Evolutionary conservation across 805 yeast species (phyloP), one percentile per base, ranked within the genome.

Genomic region (Metschnikowia bowlesiae): DNA sequence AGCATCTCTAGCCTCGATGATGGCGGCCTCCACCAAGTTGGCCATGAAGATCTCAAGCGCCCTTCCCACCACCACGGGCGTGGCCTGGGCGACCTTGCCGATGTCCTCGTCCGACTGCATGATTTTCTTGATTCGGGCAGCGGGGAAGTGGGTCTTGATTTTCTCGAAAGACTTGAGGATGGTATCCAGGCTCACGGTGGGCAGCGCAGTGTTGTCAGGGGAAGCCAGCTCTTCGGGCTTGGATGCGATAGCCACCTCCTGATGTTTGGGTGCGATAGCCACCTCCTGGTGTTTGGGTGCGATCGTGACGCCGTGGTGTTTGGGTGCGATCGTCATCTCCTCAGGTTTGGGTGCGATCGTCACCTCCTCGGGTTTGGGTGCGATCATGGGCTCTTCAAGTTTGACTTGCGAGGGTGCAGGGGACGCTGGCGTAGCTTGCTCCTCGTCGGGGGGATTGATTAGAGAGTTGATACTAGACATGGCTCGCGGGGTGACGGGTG

Each of bases 81-180:
- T 95, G 1, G 97, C 97, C 64, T 91, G 97, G 3, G 99, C 97
- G 5, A 94, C 98, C 65, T 94, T 94, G 2, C 99, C 99, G 41
- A 94, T 91, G 56, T 94, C 99, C 56, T 94, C 99, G 68, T 94
- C 99, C 30, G 95, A 84, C 65, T 94, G 99, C 97, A 94, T 92
- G 52, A 94, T 82, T 61, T 94, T 89, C 74, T 94, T 94, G 61
- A 94, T 90, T 55, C 98, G 81, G 2, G 98, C 98, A 5, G 90
- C 87, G 4, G 96, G 96, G 67, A 87, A 87, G 63, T 87, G 95
- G 34, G 94, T 87, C 66, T 85, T 86, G 56, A 87, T 83, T 51
- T 68, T 72, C 47, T 74, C 77, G 54, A 75, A 80, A 16, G 68
- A 64, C 22, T 54, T 53, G 43, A 67, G 56, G 13, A 73, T 67